Percentiles rank a stretch among this genome's conserved stretches.
Evolutionary conservation across 2,329 filamentous ascomycete genomes (phyloP).

Genomic region (Penicillium sclerotiorum): DNA sequence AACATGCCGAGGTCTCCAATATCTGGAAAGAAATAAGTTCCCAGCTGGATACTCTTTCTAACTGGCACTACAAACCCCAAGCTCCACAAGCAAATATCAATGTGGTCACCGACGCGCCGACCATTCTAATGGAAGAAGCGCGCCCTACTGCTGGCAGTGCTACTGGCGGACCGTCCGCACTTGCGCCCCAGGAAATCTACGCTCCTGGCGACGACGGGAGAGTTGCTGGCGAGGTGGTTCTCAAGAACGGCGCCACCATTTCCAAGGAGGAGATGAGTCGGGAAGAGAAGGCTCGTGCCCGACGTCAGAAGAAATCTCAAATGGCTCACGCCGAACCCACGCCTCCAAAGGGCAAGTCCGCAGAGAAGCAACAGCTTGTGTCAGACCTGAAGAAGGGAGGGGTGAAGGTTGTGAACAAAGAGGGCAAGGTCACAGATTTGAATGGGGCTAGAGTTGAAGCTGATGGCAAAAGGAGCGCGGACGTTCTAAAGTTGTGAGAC

Average conservation of each 20-base stretch:
- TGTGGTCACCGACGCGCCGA: slow-evolving; percentile 87
- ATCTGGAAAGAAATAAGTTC: slow-evolving; percentile 81
- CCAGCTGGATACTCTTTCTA: slow-evolving; percentile 85
- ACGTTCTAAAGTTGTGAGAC: slow-evolving; percentile 39
- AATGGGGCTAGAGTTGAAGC: slow-evolving; percentile 72
- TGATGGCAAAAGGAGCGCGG: slow-evolving; percentile 28
- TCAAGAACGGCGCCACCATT: slow-evolving; percentile 75
- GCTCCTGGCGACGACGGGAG: slow-evolving; percentile 69
- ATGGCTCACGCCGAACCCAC: slow-evolving; percentile 57
- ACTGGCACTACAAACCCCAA: slow-evolving; percentile 94
- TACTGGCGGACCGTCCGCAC: slow-evolving; percentile 61
- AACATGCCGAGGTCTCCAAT: slow-evolving; percentile 78
- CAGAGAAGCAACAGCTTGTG: slow-evolving; percentile 58
- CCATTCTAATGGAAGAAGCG: slow-evolving; percentile 91
- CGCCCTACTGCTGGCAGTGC: slow-evolving; percentile 78
- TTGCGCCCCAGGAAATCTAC: slow-evolving; percentile 95
- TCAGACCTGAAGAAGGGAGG: slow-evolving; percentile 78
- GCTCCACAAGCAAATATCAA: slow-evolving; percentile 78
- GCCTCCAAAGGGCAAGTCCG: slow-evolving; percentile 50
- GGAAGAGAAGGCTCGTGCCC: slow-evolving; percentile 77
- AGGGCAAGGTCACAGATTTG: slow-evolving; percentile 81
- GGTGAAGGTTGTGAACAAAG: slow-evolving; percentile 89
- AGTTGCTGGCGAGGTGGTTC: slow-evolving; percentile 70
- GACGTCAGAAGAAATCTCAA: slow-evolving; percentile 80
- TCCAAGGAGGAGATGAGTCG: slow-evolving; percentile 83